A percentile compares a stretch with the other conserved stretches of the same genome.
Evolutionary conservation across 2,329 filamentous ascomycete genomes (phyloP).

Genomic region (Aspergillus puulaauensis): DNA sequence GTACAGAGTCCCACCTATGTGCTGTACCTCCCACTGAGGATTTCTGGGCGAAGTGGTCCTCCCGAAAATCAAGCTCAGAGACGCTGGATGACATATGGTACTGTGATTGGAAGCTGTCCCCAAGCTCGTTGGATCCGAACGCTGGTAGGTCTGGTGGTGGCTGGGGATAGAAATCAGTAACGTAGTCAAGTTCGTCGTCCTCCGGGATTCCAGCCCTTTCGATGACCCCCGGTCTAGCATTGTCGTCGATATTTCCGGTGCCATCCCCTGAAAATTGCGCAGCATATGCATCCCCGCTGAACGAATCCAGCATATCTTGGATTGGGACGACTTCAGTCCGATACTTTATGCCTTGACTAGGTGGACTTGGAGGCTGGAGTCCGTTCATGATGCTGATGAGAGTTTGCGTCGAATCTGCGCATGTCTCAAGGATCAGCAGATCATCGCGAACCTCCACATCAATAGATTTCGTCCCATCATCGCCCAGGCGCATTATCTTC

Average conservation of each 20-base stretch:
- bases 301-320: conserved; percentile 83
- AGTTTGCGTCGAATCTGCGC: conserved; percentile 95
- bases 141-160: conserved; percentile 38
- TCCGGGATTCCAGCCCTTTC: conserved; percentile 43
- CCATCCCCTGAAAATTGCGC: conserved; percentile 29
- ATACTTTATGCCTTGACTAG: conserved; percentile 81
- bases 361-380: conserved; percentile 77
- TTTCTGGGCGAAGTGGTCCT: conserved; percentile 71
- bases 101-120: conserved; percentile 55
- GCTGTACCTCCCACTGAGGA: conserved; percentile 64
- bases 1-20: conserved; percentile 76
- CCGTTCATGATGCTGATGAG: conserved; percentile 76
- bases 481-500: conserved; percentile 56
- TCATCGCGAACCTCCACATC: conserved; percentile 83
- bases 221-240: conserved; percentile 40
- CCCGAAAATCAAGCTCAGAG: conserved; percentile 68
- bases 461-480: conserved; percentile 64
- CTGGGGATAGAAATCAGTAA: conserved; percentile 57
- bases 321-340: conserved; percentile 83
- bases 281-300: conserved; percentile 79
- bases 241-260: conserved; percentile 18
- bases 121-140: conserved; percentile 39
- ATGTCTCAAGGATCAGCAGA: conserved; percentile 87
- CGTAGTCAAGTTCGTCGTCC: conserved; percentile 49
- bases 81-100: conserved; percentile 57